phyloP scores from a whole-genome alignment of 2,329 filamentous ascomycete species.

The Leptographium galeiforme region DNA sequence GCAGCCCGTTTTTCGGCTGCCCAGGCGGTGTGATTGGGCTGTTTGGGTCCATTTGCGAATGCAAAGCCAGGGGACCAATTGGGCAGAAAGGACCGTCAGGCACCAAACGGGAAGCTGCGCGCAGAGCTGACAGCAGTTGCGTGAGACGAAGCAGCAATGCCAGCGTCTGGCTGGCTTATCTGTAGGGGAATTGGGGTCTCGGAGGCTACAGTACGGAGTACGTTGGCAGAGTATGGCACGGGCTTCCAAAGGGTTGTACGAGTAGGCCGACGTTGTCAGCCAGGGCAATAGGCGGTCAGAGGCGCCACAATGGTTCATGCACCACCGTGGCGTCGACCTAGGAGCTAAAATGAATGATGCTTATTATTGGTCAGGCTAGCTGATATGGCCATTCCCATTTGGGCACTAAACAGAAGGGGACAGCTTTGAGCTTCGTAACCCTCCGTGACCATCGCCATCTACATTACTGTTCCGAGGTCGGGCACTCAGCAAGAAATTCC shows the following conservation, averaged over 20 bases:
- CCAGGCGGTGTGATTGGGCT: slow-evolving; percentile 3
- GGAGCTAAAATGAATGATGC: too few relatives aligned
- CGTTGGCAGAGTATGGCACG: too few relatives aligned
- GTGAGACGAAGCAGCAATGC: not conserved
- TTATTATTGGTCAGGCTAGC: not conserved
- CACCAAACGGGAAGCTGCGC: not conserved
- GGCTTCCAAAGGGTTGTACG: too few relatives aligned
- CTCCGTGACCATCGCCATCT: not conserved
- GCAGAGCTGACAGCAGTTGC: not conserved
- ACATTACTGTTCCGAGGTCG: not conserved
- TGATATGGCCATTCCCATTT: slow-evolving; percentile 1
- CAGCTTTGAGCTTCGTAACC: slow-evolving; percentile 12
- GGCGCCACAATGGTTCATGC: not conserved
- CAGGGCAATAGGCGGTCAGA: not conserved
- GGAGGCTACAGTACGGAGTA: too few relatives aligned
- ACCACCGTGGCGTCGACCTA: not conserved
- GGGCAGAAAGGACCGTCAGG: not conserved
- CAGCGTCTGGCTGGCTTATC: not conserved
- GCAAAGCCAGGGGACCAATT: not conserved
- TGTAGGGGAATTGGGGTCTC: too few relatives aligned
- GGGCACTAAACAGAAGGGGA: slow-evolving; percentile 13
- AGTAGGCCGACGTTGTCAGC: not conserved
- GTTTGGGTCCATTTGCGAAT: slow-evolving; percentile 3
- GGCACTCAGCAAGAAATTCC: not conserved
- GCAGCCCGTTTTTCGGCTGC: not conserved